phyloP scores from a whole-genome alignment of 2,329 filamentous ascomycete genomes.

The Aureobasidium lini region DNA sequence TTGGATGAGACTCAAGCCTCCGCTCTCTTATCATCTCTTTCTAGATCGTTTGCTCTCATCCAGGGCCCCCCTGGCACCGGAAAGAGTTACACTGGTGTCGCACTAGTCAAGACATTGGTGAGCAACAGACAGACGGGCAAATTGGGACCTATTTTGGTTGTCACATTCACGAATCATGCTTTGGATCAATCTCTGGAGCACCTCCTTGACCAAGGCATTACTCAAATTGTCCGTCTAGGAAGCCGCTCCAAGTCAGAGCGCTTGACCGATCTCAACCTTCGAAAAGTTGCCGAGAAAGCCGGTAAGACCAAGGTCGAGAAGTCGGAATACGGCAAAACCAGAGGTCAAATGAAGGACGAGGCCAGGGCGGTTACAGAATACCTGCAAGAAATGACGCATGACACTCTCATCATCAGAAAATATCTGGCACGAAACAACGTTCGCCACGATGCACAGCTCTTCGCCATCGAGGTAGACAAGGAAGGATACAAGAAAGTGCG shows the following conservation, averaged over 20 bases:
- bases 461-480: neutral
- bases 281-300: slow-evolving; percentile 26
- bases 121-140: slow-evolving; percentile 28
- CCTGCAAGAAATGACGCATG: slow-evolving; percentile 10
- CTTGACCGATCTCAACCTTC: slow-evolving; percentile 46
- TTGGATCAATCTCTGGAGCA: slow-evolving; percentile 54
- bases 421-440: slow-evolving; percentile 19
- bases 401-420: slow-evolving; percentile 4
- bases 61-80: slow-evolving; percentile 67
- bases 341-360: slow-evolving; percentile 18
- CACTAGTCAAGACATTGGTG: slow-evolving; percentile 51
- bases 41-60: slow-evolving; percentile 50
- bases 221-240: slow-evolving; percentile 55
- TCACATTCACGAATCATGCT: slow-evolving; percentile 47
- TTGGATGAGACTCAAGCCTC: slow-evolving; percentile 46
- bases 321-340: slow-evolving; percentile 23
- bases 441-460: slow-evolving; percentile 19
- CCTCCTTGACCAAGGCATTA: slow-evolving; percentile 40
- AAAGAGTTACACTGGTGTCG: slow-evolving; percentile 55
- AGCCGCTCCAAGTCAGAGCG: slow-evolving; percentile 48
- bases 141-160: slow-evolving; percentile 41
- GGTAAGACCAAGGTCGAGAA: slow-evolving; percentile 37
- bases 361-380: slow-evolving; percentile 17
- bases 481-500: neutral
- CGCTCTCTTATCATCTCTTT: slow-evolving; percentile 48